phyloP scores from a whole-genome alignment of 495 filamentous ascomycete species.

The Lasiosphaeris hirsuta region DNA sequence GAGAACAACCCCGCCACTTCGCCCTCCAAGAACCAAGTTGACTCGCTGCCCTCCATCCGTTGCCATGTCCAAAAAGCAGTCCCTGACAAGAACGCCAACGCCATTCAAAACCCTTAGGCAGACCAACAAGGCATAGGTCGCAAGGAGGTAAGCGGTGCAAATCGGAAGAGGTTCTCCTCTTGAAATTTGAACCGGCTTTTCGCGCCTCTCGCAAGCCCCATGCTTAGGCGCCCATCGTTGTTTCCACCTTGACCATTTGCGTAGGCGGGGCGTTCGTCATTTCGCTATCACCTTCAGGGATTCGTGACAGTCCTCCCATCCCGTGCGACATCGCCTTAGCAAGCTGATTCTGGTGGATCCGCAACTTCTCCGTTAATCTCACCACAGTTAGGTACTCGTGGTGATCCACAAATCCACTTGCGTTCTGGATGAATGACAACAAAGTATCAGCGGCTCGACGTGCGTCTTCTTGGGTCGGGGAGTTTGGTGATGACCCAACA shows the following conservation, averaged over 20 bases:
- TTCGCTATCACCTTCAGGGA: slow-evolving; percentile 59
- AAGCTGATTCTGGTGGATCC: slow-evolving; percentile 58
- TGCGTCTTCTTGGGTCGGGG: slow-evolving; percentile 88
- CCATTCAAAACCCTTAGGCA: too few species aligned
- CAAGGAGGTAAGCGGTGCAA: too few species aligned
- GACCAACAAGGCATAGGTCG: too few species aligned
- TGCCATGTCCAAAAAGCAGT: too few species aligned
- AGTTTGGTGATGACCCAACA: slow-evolving; percentile 49
- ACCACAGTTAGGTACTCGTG: slow-evolving; percentile 81
- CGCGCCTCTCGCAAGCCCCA: background rate
- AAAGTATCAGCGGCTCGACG: slow-evolving; percentile 79
- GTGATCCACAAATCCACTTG: slow-evolving; percentile 66
- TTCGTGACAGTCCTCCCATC: slow-evolving; percentile 65
- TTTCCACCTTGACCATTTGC: slow-evolving; percentile 18
- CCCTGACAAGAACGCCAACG: too few species aligned
- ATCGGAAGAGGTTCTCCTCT: too few species aligned
- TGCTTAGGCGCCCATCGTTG: slow-evolving; percentile 18
- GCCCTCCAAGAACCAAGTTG: too few species aligned
- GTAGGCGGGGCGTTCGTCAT: slow-evolving; percentile 32
- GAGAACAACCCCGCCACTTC: background rate
- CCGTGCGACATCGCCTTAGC: slow-evolving; percentile 46
- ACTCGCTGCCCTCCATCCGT: too few species aligned
- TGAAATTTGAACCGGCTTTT: too few species aligned
- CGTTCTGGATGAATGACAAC: slow-evolving; percentile 76
- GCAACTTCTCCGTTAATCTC: slow-evolving; percentile 85